Evolutionary conservation across 495 filamentous ascomycete species (phyloP).

Genomic region (Lophium mytilinum): DNA sequence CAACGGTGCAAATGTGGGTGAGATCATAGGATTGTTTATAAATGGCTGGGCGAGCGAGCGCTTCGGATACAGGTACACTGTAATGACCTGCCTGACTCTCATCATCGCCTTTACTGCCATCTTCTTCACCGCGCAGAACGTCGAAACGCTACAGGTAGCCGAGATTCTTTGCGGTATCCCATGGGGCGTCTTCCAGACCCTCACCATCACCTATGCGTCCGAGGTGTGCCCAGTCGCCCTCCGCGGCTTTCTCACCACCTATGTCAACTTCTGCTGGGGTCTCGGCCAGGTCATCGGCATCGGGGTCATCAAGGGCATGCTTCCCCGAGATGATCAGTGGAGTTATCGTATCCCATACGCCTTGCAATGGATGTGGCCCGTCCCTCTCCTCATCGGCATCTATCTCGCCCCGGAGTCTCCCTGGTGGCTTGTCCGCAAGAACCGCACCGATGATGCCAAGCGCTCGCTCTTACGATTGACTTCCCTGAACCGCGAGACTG

Average conservation of each 20-base stretch:
- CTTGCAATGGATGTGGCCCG: slow-evolving; percentile 39
- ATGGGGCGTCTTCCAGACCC: slow-evolving; percentile 31
- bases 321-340: slow-evolving; percentile 30
- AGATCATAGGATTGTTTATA: slow-evolving; percentile 29
- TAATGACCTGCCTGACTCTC: slow-evolving; percentile 20
- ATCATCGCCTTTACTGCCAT: slow-evolving; percentile 30
- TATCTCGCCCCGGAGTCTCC: slow-evolving; percentile 34
- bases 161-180: slow-evolving; percentile 27
- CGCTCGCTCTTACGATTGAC: slow-evolving; percentile 31
- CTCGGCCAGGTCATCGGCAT: slow-evolving; percentile 33
- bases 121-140: slow-evolving; percentile 27
- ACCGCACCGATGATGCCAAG: slow-evolving; percentile 31
- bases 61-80: slow-evolving; percentile 26
- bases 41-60: slow-evolving; percentile 29
- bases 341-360: slow-evolving; percentile 36
- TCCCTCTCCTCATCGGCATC: slow-evolving; percentile 32
- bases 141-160: slow-evolving; percentile 23
- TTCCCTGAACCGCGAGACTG: slow-evolving; percentile 25
- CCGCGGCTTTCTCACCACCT: slow-evolving; percentile 26
- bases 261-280: slow-evolving; percentile 37
- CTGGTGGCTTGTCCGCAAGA: slow-evolving; percentile 37
- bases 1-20: slow-evolving; percentile 29
- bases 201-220: slow-evolving; percentile 30
- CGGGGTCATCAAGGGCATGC: slow-evolving; percentile 30
- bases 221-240: slow-evolving; percentile 29